Evolutionary conservation across 257 asterid genomes (phyloP), one percentile per base, ranked within the genome.

Genomic region (Fraxinus quadrangulata): DNA sequence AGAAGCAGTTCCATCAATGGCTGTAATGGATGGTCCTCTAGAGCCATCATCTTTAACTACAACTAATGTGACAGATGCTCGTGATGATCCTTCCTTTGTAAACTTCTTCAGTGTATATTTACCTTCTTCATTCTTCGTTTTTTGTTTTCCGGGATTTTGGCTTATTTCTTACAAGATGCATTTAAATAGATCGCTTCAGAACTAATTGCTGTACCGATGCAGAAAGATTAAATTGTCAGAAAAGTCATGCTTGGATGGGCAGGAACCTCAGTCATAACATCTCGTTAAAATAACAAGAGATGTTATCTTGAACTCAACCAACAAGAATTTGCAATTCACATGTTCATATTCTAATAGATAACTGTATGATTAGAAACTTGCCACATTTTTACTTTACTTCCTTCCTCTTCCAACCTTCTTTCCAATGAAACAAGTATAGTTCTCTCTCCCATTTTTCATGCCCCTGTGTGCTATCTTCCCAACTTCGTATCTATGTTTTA

Each of bases 1-100:
- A 77, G 98, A 92, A 89, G 97, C 97, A 79, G 97, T 94, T 79
- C 96, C 97, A 24, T 85, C 96, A 24, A 83, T 88, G 83, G 92
- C 97, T 26, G 94, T 89, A 51, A 92, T 92, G 84, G 97, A 94
- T 81, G 96, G 97, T 77, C 95, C 97, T 72, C 81, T 92, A 37
- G 97, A 94, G 90, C 94, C 97, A 39, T 73, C 97, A 81, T 79
- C 89, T 42, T 82, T 96, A 68, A 73, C 86, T 72, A 56, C 83
- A 69, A 71, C 92, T 72, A 88, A 79, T 83, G 85, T 79, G 31
- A 54, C 91, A 39, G 91, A 92, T 77, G 85, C 76, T 73, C 85
- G 90, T 10, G 98, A 92, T 84, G 98, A 94, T 80, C 90, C 92
- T 63, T 81, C 96, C 76, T 94, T 92, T 87, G 85, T 90, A 56